Evolutionary conservation across 78 protist species (phyloP).

Genomic region (Dictyostelium citrinum): DNA sequence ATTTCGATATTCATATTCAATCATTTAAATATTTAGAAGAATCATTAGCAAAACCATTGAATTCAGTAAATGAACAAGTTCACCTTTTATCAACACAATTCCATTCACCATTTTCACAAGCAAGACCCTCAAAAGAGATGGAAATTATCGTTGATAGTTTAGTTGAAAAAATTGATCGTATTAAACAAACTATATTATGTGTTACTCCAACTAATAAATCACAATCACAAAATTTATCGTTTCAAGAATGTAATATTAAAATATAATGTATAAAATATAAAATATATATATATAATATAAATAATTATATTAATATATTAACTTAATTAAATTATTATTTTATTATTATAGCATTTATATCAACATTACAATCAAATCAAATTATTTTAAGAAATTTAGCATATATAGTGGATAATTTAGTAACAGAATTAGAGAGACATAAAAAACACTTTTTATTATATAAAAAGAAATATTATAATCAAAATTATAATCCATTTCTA

Average conservation of each 20-base stretch:
- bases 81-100: slow-evolving; percentile 39
- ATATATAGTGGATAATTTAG: background rate
- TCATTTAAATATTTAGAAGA: slow-evolving; percentile 46
- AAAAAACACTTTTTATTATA: slow-evolving; percentile 13
- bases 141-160: slow-evolving; percentile 35
- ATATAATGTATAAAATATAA: background rate
- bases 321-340: too few species aligned
- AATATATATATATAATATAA: too few species aligned
- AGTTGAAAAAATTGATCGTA: slow-evolving; percentile 18
- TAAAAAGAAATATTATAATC: slow-evolving; percentile 33
- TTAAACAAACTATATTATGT: slow-evolving; percentile 18
- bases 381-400: slow-evolving; percentile 36
- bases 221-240: slow-evolving; percentile 11
- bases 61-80: slow-evolving; percentile 31
- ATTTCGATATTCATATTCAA: slow-evolving; percentile 41
- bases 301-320: too few species aligned
- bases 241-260: slow-evolving; percentile 44
- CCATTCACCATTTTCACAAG: slow-evolving; percentile 10
- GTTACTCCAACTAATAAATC: slow-evolving; percentile 16
- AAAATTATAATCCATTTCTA: slow-evolving; percentile 50
- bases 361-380: slow-evolving; percentile 65
- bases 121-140: slow-evolving; percentile 65
- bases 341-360: slow-evolving; percentile 36
- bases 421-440: slow-evolving; percentile 16
- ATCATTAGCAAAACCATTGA: slow-evolving; percentile 21